Conservation (phyloP, 257 asterid genomes). For the Avicennia marina region DNA sequence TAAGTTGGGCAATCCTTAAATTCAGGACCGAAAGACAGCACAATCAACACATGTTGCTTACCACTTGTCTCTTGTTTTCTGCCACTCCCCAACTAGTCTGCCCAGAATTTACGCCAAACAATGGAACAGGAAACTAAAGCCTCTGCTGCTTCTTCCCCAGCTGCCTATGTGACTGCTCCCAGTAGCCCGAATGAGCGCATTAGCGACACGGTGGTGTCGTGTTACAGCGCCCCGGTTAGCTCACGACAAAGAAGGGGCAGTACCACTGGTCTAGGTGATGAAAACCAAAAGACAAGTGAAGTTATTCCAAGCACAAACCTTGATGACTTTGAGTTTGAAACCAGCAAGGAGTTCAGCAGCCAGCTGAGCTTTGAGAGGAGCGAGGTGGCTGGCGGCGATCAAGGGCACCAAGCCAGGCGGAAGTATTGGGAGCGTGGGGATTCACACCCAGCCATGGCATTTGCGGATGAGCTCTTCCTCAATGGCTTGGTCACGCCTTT, state of each 20-base stretch:
- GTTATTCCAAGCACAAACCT: constrained; percentile 8
- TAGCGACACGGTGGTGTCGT: constrained; percentile 23
- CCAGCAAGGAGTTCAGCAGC: constrained; percentile 37
- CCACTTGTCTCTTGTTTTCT: constrained; percentile 23
- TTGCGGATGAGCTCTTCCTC: constrained; percentile 63
- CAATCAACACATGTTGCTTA: constrained; percentile 7
- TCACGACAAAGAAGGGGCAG: constrained; percentile 20
- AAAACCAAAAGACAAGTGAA: background rate
- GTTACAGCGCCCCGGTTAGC: constrained; percentile 57
- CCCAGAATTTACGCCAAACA: constrained; percentile 1
- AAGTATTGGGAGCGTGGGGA: constrained; percentile 29
- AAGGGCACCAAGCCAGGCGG: background rate
- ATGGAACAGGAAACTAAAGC: constrained; percentile 34
- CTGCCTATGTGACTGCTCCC: constrained; percentile 40
- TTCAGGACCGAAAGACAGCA: constrained; percentile 35
- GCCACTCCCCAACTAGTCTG: constrained; percentile 18
- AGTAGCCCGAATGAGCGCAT: constrained; percentile 32
- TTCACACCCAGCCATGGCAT: constrained; percentile 55
- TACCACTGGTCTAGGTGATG: too few relatives aligned
- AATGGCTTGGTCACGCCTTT: constrained; percentile 69
- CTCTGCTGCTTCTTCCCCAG: constrained; percentile 25
- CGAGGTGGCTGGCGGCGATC: constrained; percentile 13
- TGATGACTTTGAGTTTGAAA: constrained; percentile 63
- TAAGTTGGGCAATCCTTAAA: constrained; percentile 48
- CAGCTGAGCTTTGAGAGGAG: constrained; percentile 8